A percentile compares a stretch with the other conserved stretches of the same genome.
Evolutionary conservation across 1,139 yeast species (phyloP).

Genomic region (Scheffersomyces insectosa): DNA sequence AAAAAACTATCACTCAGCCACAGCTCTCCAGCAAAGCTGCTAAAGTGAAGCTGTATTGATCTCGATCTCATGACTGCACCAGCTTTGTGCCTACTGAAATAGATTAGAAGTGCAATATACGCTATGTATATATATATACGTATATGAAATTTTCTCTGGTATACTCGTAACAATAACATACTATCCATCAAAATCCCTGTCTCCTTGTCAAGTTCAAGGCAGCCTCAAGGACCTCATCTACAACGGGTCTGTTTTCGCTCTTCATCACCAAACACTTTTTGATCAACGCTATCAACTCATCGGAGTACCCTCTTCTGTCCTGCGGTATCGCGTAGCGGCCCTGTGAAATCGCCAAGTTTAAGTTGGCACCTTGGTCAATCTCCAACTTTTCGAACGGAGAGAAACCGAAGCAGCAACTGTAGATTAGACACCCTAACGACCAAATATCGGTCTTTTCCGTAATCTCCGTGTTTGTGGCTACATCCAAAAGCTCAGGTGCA

Average conservation of each 20-base stretch:
- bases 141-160: no score
- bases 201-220: conserved; percentile 36
- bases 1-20: no score
- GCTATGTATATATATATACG: no score
- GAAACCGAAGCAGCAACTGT: conserved; percentile 71
- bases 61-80: no score
- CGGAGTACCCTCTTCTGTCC: conserved; percentile 50
- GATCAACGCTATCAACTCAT: conserved; percentile 56
- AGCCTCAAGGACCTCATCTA: conserved; percentile 55
- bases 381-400: conserved; percentile 91
- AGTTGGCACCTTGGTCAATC: conserved; percentile 77
- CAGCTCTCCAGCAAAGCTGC: no score
- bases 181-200: not conserved
- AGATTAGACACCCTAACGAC: conserved; percentile 86
- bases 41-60: no score
- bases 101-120: no score
- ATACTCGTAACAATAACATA: no score
- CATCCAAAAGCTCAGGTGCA: conserved; percentile 87
- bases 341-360: conserved; percentile 71
- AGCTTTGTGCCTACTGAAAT: no score
- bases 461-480: conserved; percentile 60
- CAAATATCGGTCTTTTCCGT: conserved; percentile 83
- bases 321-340: conserved; percentile 70
- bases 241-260: conserved; percentile 59
- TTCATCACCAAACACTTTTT: conserved; percentile 60